Evolutionary conservation across 2,329 filamentous ascomycete genomes (phyloP), one percentile per base, ranked within the genome.

Genomic region (Xylariaceae sp.): DNA sequence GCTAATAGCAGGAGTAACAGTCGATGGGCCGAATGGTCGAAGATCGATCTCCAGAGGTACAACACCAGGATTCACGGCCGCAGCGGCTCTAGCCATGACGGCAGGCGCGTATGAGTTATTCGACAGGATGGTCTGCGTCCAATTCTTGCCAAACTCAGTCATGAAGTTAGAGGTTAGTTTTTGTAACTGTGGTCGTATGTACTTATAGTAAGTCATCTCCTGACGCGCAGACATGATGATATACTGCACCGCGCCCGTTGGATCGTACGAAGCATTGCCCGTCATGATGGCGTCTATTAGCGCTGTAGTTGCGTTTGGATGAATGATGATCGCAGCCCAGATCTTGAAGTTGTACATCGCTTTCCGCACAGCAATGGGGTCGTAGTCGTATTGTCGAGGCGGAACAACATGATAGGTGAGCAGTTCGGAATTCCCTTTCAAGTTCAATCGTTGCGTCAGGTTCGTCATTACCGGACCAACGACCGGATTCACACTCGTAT

Each of bases 271-370:
- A 2, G 74, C 60, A 60, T 87, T 84, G 1, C 78, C 80, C 0
- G 66, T 76, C 1, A 69, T 65, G 0, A 86, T 70, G 0, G 84
- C 82, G 16, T 74, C 68, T 47, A 77, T 78, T 1, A 87, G 72
- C 17, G 85, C 69, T 0, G 75, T 68, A 0, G 82, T 85, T 0
- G 84, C 83, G 58, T 87, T 86, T 1, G 82, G 65, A 54, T 85
- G 83, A 57, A 87, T 72, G 50, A 87, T 75, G 43, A 87, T 75
- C 0, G 84, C 83, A 0, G 79, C 82, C 74, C 79, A 87, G 10
- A 76, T 75, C 31, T 82, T 69, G 57, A 76, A 79, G 49, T 86
- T 71, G 63, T 84, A 86, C 1, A 87, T 73, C 3, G 74, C 77
- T 59, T 81, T 75, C 4, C 82, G 76, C 2, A 86, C 83, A 14